Evolutionary conservation across 2,329 filamentous ascomycete genomes (phyloP), one percentile per base, ranked within the genome.

Genomic region (Diaporthe destruens): DNA sequence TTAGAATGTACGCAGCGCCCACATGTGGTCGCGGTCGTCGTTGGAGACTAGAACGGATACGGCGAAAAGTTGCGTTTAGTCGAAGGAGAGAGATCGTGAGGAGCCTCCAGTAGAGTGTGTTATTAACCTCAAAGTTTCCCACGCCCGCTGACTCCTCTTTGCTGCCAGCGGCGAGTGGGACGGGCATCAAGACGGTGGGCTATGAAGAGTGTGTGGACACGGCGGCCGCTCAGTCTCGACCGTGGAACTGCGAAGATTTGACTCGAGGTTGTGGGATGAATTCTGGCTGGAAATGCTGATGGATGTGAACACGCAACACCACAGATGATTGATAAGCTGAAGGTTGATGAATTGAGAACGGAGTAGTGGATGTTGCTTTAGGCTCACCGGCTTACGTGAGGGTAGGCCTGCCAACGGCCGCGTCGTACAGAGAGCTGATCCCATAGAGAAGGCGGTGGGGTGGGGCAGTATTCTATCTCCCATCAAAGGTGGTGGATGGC

Each of bases 361-460:
- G 18, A 16, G 2, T n/a, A 39, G 20, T n/a, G 3, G 20, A 23
- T 36, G 55, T 18, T 57, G 25, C 18, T 57, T 42, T 39, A 23
- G 34, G 55, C 20, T 36, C n/a, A n/a, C 6, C 34, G 23, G 55
- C 55, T 57, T 39, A 57, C 55, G 55, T 57, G 55, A 57, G 55
- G 11, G 34, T 8, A 36, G 34, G 1, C 34, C 25, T 18, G 25
- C 53, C 7, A 29, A 8, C 2, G 44, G 9, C 29, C 29, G 29
- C 18, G 20, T 20, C 16, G 44, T n/a, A 47, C 44, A 6, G 6
- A 47, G 2, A n/a, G 44, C 18, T 18, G 42, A 9, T 3, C 18
- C 18, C 16, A 55, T 55, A 20, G 23, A 23, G 53, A 55, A 55
- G 54, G 54, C 54, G 54, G 54, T 56, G n/a, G n/a, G 5, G 12